Evolutionary conservation across 2,329 filamentous ascomycete species (phyloP), one percentile per base, ranked within the genome.

Genomic region (Fusarium sp.): DNA sequence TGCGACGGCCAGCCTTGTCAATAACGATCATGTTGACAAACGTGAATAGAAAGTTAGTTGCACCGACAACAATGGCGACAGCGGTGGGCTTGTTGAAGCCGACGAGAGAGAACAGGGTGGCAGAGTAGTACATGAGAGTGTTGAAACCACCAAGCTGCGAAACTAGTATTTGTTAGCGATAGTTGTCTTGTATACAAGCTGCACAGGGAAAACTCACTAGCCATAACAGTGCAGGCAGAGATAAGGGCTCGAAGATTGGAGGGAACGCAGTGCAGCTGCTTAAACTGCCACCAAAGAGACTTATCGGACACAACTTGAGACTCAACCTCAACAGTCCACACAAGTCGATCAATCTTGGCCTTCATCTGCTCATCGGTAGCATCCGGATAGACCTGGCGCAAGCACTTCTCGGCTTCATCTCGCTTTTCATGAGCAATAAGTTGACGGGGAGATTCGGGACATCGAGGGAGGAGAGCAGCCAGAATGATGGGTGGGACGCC

Each of bases 141-240:
- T 88, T 89, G 75, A 89, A 87, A 0, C 86, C 86, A 3, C 84
- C 81, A 29, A 88, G 86, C 79, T 88, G 86, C 6, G 81, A 84
- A 42, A 87, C 57, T 59, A 3, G 20, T 20, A 2, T 31, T 20
- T 29, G 57, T 59, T 18, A 59, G 37, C 10, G 2, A 58, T 18
- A 1, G 16, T 6, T n/a, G 14, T 5, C 10, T 14, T 29, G 3
- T 18, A 2, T 24, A 4, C 2, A 6, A 2, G 8, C 2, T 0
- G 5, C 8, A 29, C 2, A 29, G 7, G 2, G 2, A 18, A 6
- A 13, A 58, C 54, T 27, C 6, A 58, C 54, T 84, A 11, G 84
- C 86, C 85, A 87, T 87, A 27, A 87, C 74, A n/a, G 84, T 83
- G 62, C 85, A 88, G 5, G 84, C 85, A 37, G 81, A 77, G 47